These are phyloP conservation scores for Hysterium pulicare DNA, from an alignment of 2,329 filamentous ascomycete genomes.

Conservation along the genomic window DNA sequence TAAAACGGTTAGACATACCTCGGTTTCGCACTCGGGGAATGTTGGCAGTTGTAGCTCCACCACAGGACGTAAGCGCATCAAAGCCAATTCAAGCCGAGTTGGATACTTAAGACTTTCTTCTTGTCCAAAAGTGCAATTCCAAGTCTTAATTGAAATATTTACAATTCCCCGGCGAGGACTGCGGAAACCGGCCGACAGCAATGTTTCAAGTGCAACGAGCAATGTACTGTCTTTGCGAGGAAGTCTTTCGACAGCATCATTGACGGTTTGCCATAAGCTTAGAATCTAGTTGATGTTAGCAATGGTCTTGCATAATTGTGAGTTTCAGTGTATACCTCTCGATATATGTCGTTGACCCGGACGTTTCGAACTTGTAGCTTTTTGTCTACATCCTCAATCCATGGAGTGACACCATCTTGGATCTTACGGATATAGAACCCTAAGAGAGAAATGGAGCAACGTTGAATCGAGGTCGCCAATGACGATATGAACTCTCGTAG, in stretches of 20 bases:
- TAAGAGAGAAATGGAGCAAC: conserved; percentile 47
- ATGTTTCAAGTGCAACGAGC: conserved; percentile 51
- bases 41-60: conserved; percentile 51
- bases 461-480: conserved; percentile 41
- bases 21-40: conserved; percentile 38
- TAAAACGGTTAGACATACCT: conserved; percentile 38
- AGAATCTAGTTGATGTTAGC: conserved; percentile 28
- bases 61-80: conserved; percentile 59
- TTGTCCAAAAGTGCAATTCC: conserved; percentile 68
- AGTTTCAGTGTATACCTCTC: conserved; percentile 19
- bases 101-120: conserved; percentile 63
- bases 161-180: conserved; percentile 51
- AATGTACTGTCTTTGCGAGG: conserved; percentile 55
- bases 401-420: conserved; percentile 60
- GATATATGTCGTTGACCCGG: conserved; percentile 19
- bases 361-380: conserved; percentile 26
- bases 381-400: conserved; percentile 57
- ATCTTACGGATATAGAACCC: conserved; percentile 56
- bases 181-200: conserved; percentile 53
- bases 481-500: conserved; percentile 52
- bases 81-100: conserved; percentile 56
- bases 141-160: conserved; percentile 56
- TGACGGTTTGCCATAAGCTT: conserved; percentile 42
- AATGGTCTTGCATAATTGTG: not conserved
- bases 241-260: conserved; percentile 55